Base-by-base conservation (phyloP, 2,329 filamentous ascomycete species). In the Zasmidium angulare region DNA sequence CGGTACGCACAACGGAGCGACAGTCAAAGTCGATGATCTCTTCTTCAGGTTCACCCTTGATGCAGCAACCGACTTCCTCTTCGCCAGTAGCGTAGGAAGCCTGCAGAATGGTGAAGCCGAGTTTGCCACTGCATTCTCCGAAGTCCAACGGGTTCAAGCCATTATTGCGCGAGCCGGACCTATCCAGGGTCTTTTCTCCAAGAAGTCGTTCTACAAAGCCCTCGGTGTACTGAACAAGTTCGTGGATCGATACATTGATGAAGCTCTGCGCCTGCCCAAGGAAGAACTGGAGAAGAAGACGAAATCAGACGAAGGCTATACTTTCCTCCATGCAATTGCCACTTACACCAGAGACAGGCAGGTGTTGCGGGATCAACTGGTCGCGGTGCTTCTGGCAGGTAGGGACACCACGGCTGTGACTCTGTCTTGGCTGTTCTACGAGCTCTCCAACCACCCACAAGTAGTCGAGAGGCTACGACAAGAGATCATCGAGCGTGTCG, bases 11-110 rank as follows among this genome's bases (percentile, higher is more conserved):
- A 53, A 66, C 46, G 73, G 72, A n/a, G 79, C 78, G 50, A 80
- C 84, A 10, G 78, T 93, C 26, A 86, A 96, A 67, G 84, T 93
- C 9, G 83, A 86, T 64, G 85, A 92, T 61, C 79, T 96, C 56
- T 89, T 96, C 76, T 96, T 91, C 78, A 83, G 90, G n/a, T 89
- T 88, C 70, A 93, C 91, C 0, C 82, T 97, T 24, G 93, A 96
- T 74, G 87, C 90, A 7, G 86, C 90, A 1, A 96, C 92, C 0
- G 89, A 96, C 67, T 96, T 96, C 72, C 78, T 97, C 24, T 84
- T 96, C 1, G 93, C 93, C 2, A 81, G 86, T 61, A 89, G 89
- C 63, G 88, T 93, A 20, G 84, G 83, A 50, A 86, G 82, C 65
- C 66, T 81, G n/a, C 61, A 74, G 7, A 84, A 84, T 57, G 84